These are phyloP conservation scores for Capsicum baccatum DNA, from an alignment of 257 asterid species.

Conservation along the genomic window DNA sequence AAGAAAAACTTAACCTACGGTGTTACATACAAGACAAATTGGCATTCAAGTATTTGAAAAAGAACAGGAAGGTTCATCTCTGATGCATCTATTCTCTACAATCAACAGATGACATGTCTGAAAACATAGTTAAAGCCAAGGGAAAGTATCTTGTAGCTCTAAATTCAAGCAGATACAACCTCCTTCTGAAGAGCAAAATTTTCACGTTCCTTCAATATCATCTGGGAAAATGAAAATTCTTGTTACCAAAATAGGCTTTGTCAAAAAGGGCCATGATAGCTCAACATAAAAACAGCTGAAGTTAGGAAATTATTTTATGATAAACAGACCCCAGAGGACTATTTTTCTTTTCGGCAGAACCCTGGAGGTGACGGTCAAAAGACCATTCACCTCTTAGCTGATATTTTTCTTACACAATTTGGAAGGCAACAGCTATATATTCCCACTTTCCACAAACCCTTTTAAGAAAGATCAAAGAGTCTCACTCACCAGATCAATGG, in stretches of 20 bases:
- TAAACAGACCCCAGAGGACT: not conserved
- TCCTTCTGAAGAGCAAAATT: slow-evolving; percentile 55
- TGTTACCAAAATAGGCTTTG: slow-evolving; percentile 54
- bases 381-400: not conserved
- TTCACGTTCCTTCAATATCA: slow-evolving; percentile 93
- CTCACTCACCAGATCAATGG: slow-evolving; percentile 24
- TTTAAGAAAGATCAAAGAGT: not conserved
- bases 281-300: slow-evolving; percentile 32
- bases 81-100: slow-evolving; percentile 24
- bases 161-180: slow-evolving; percentile 53
- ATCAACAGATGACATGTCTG: slow-evolving; percentile 19
- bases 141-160: slow-evolving; percentile 25
- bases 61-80: not conserved
- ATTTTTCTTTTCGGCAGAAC: not conserved
- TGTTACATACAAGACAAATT: not conserved
- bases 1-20: not conserved
- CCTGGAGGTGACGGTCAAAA: not conserved
- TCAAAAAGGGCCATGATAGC: slow-evolving; percentile 46
- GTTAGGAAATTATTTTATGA: not conserved
- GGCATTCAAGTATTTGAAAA: slow-evolving; percentile 2
- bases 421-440: not conserved
- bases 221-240: slow-evolving; percentile 89
- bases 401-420: not conserved
- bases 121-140: slow-evolving; percentile 18
- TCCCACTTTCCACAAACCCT: slow-evolving; percentile 26